phyloP scores from a whole-genome alignment of 2,329 filamentous ascomycete genomes.

The Talaromyces piceae region DNA sequence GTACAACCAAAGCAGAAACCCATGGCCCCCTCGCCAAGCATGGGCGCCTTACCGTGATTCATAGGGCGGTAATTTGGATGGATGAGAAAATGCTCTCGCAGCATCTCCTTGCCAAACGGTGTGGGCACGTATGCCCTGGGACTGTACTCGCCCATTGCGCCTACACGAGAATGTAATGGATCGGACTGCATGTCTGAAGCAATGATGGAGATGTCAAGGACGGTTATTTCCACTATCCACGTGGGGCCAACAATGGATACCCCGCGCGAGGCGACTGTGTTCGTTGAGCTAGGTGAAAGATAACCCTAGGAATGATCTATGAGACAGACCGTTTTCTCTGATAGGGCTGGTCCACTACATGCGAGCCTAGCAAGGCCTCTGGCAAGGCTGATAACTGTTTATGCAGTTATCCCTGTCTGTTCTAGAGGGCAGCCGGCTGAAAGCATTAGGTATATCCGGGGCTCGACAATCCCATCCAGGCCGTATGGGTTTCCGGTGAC shows the following conservation, averaged over 20 bases:
- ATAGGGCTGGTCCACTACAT: background rate
- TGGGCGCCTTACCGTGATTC: constrained; percentile 59
- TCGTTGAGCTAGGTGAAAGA: background rate
- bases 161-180: background rate
- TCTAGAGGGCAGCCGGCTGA: too few species aligned
- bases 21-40: too few species aligned
- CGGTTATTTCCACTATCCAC: too few species aligned
- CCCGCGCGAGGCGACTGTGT: background rate
- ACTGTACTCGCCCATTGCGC: constrained; percentile 7
- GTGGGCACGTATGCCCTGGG: constrained; percentile 11
- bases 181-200: background rate
- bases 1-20: background rate
- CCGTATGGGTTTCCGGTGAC: too few species aligned
- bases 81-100: constrained; percentile 59
- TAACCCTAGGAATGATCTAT: background rate
- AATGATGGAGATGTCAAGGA: background rate
- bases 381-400: too few species aligned
- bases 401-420: too few species aligned
- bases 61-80: constrained; percentile 62
- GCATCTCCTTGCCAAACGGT: constrained; percentile 48
- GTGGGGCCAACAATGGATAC: background rate
- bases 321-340: background rate
- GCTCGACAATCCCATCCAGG: too few species aligned
- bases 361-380: too few species aligned
- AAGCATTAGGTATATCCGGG: too few species aligned